A percentile compares a stretch with the other conserved stretches of the same genome.
Evolutionary conservation across 2,329 filamentous ascomycete species (phyloP).

Genomic region (Fusarium verrucosum): DNA sequence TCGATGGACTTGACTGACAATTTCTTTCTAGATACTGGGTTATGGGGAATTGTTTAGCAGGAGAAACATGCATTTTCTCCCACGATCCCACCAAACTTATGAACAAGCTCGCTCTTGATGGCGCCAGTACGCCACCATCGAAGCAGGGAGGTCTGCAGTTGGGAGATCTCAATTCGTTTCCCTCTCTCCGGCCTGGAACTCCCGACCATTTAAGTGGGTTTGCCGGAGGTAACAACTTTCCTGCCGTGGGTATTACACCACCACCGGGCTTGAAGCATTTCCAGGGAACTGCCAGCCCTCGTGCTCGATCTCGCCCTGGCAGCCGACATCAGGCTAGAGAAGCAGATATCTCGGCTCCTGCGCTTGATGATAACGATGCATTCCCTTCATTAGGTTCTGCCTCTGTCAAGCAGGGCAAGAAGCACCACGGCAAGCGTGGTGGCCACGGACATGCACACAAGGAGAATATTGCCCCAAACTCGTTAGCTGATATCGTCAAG

Average conservation of each 20-base stretch:
- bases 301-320: slow-evolving; percentile 81
- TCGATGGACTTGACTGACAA: slow-evolving; percentile 5
- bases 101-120: slow-evolving; percentile 80
- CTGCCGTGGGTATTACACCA: slow-evolving; percentile 66
- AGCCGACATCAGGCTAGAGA: slow-evolving; percentile 76
- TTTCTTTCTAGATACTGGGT: slow-evolving; percentile 80
- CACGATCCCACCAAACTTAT: slow-evolving; percentile 91
- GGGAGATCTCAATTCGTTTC: slow-evolving; percentile 86
- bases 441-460: slow-evolving; percentile 78
- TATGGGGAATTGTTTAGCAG: slow-evolving; percentile 92
- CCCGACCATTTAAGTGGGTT: slow-evolving; percentile 67
- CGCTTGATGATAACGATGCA: slow-evolving; percentile 92
- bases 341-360: slow-evolving; percentile 72
- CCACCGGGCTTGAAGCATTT: slow-evolving; percentile 75
- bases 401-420: slow-evolving; percentile 80
- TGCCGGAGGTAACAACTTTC: slow-evolving; percentile 61
- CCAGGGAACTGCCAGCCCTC: slow-evolving; percentile 68
- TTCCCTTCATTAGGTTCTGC: slow-evolving; percentile 89
- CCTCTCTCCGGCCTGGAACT: slow-evolving; percentile 71
- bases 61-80: slow-evolving; percentile 94
- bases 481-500: slow-evolving; percentile 91
- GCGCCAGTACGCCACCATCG: slow-evolving; percentile 70
- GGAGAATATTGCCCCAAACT: slow-evolving; percentile 75
- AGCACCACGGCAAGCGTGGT: slow-evolving; percentile 91
- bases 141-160: slow-evolving; percentile 77